phyloP scores from a whole-genome alignment of 495 filamentous ascomycete genomes.

The Mytilinidion resinicola region DNA sequence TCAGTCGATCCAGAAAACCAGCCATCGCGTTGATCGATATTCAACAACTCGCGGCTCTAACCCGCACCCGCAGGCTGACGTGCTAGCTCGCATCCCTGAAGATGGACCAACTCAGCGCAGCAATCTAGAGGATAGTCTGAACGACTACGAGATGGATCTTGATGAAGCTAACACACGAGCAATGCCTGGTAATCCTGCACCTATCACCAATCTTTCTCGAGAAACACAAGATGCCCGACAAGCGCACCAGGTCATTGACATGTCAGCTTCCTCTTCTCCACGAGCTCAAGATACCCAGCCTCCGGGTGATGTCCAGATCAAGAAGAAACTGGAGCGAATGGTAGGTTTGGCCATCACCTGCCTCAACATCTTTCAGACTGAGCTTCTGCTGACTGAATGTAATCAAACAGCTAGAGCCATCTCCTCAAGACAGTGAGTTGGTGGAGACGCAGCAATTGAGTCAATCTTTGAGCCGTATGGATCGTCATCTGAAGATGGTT shows the following conservation, averaged over 20 bases:
- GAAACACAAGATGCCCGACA: neutral
- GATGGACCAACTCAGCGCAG: too few species aligned
- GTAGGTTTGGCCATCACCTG: neutral
- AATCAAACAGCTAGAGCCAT: constrained; percentile 1
- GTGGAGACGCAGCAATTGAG: constrained; percentile 1
- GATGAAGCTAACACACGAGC: too few species aligned
- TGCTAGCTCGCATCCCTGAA: too few species aligned
- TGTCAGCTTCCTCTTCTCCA: neutral
- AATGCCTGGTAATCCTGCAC: too few species aligned
- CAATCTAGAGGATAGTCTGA: too few species aligned
- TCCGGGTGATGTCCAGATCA: constrained; percentile 1
- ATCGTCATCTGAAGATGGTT: neutral
- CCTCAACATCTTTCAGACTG: neutral
- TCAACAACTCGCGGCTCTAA: too few species aligned
- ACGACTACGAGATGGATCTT: too few species aligned
- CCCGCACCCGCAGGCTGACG: too few species aligned
- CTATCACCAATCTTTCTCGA: too few species aligned
- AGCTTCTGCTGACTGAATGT: neutral
- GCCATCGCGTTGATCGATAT: too few species aligned
- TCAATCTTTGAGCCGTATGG: neutral
- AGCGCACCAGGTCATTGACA: neutral
- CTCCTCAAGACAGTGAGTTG: neutral
- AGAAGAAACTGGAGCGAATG: constrained; percentile 10
- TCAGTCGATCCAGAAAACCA: too few species aligned
- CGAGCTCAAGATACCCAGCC: neutral